A percentile compares a stretch with the other conserved stretches of the same genome.
Evolutionary conservation across 768 basidiomycete species (phyloP).

Genomic region (Dacryopinax spathularia): DNA sequence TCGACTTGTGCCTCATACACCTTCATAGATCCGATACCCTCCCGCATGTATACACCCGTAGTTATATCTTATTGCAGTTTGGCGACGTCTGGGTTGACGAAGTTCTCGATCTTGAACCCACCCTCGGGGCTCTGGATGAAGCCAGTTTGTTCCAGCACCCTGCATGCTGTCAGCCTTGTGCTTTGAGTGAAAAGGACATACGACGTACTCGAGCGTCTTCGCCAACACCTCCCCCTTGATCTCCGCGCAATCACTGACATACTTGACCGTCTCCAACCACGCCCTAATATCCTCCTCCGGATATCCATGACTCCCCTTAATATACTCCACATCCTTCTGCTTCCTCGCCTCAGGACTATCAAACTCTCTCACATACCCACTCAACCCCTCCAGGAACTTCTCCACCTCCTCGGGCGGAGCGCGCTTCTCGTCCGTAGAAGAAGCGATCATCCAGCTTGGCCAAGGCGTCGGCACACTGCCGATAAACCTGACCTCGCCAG

Average conservation of each 20-base stretch:
- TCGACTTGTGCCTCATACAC: background rate
- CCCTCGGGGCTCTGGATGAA: conserved; percentile 43
- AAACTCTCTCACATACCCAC: conserved; percentile 53
- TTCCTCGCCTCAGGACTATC: conserved; percentile 42
- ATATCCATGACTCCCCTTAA: conserved; percentile 68
- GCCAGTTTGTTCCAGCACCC: conserved; percentile 62
- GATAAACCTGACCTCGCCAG: conserved; percentile 69
- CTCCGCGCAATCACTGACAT: conserved; percentile 48
- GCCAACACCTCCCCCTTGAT: conserved; percentile 52
- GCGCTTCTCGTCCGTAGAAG: conserved; percentile 50
- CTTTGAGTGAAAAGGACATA: background rate
- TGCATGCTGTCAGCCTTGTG: too few species aligned
- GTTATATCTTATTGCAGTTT: conserved; percentile 14
- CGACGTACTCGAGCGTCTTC: conserved; percentile 55
- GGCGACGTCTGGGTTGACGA: conserved; percentile 43
- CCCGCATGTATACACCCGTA: background rate
- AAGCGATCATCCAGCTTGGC: conserved; percentile 94
- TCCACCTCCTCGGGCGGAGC: conserved; percentile 37
- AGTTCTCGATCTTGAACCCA: conserved; percentile 41
- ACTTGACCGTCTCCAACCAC: conserved; percentile 70
- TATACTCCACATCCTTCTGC: conserved; percentile 53
- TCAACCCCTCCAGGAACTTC: conserved; percentile 49
- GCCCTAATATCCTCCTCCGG: conserved; percentile 70
- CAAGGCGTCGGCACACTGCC: conserved; percentile 83
- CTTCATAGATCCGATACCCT: background rate